These are phyloP conservation scores for Yarrowia phangngaensis DNA, from an alignment of 805 yeast species.

Conservation along the genomic window DNA sequence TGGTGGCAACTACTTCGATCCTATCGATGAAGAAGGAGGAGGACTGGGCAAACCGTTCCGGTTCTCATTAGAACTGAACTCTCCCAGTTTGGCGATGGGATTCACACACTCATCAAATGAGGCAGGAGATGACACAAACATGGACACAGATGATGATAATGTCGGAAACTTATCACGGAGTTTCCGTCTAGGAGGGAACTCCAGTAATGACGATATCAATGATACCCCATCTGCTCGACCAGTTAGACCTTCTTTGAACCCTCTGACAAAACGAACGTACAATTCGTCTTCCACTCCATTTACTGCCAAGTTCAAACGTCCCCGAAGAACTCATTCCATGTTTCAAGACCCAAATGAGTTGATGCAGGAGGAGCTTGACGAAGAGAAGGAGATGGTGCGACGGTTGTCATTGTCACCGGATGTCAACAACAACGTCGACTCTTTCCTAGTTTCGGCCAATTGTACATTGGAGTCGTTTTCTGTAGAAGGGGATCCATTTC, in stretches of 20 bases:
- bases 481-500: slow-evolving; percentile 58
- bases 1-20: slow-evolving; percentile 16
- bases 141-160: slow-evolving; percentile 22
- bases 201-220: not conserved
- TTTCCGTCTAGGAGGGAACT: slow-evolving; percentile 8
- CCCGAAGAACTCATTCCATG: slow-evolving; percentile 65
- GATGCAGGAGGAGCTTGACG: slow-evolving; percentile 40
- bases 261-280: slow-evolving; percentile 12
- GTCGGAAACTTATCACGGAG: slow-evolving; percentile 2
- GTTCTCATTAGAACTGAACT: slow-evolving; percentile 19
- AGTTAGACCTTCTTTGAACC: slow-evolving; percentile 15
- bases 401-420: slow-evolving; percentile 30
- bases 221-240: slow-evolving; percentile 17
- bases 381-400: slow-evolving; percentile 35
- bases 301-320: slow-evolving; percentile 24
- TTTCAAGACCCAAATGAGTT: slow-evolving; percentile 55
- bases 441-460: slow-evolving; percentile 30
- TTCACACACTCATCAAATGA: slow-evolving; percentile 3
- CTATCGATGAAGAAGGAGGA: slow-evolving; percentile 9
- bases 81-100: not conserved
- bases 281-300: slow-evolving; percentile 23
- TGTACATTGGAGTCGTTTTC: slow-evolving; percentile 44
- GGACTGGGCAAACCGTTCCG: slow-evolving; percentile 10
- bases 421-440: slow-evolving; percentile 31
- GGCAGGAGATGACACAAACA: slow-evolving; percentile 16